Evolutionary conservation across 306 rosid species (phyloP).

Genomic region (Rosa persica): DNA sequence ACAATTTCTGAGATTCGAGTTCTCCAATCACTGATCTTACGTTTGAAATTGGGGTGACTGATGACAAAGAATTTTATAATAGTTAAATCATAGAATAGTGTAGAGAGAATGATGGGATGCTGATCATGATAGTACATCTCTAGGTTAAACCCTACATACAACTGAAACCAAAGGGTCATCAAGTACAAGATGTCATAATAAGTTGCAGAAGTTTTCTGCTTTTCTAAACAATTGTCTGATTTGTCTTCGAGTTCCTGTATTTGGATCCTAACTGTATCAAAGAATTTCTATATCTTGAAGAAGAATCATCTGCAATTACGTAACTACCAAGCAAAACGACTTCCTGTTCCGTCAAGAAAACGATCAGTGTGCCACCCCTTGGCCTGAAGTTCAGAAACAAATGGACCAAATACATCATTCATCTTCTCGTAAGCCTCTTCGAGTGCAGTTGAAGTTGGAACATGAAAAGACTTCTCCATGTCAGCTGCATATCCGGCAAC

Average conservation of each 20-base stretch:
- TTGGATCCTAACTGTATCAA: not conserved
- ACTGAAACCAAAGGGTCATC: not conserved
- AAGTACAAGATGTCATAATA: no score
- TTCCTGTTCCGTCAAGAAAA: slow-evolving; percentile 81
- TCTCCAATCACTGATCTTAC: not conserved
- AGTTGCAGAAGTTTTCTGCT: not conserved
- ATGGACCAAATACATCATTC: slow-evolving; percentile 57
- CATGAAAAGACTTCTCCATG: slow-evolving; percentile 38
- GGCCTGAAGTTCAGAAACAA: slow-evolving; percentile 64
- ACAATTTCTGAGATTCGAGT: not conserved
- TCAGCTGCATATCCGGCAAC: slow-evolving; percentile 78
- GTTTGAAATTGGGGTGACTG: not conserved
- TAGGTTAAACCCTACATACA: not conserved
- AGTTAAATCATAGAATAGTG: not conserved
- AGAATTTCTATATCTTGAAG: slow-evolving; percentile 9
- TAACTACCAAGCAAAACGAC: slow-evolving; percentile 56
- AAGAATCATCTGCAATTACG: not conserved
- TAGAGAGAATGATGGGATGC: not conserved
- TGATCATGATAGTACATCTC: not conserved
- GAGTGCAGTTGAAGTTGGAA: slow-evolving; percentile 39
- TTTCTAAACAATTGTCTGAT: not conserved
- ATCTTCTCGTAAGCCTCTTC: slow-evolving; percentile 70
- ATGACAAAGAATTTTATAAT: not conserved
- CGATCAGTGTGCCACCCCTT: slow-evolving; percentile 98
- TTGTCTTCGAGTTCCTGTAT: not conserved